Base-by-base conservation (phyloP, 305 asterid genomes). In the Nicotiana rustica region DNA sequence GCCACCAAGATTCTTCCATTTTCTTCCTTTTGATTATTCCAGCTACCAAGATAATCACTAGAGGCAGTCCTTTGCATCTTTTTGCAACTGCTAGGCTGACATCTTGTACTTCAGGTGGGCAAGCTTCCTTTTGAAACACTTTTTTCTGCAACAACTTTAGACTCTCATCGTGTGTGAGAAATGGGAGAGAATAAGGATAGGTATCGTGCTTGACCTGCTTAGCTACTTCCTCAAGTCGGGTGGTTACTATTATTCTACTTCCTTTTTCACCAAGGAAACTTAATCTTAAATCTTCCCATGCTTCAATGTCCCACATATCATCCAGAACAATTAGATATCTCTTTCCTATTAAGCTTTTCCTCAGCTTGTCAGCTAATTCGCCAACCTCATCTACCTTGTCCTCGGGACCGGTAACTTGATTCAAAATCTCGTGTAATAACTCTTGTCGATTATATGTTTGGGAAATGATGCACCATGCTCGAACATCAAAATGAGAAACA, bases 381-480 rank as follows among this genome's bases (percentile, higher is more conserved):
- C 3, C 76, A 0, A 1, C 75, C 52, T 0, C 9, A 33, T 10
- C 52, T 0, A 0, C 35, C 5, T 8, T 29, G 0, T 6, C 78
- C 0, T 17, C 0, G 15, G 8, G 17, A 3, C 3, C 1, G 0
- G 52, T 15, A 80, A 49, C 81, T 49, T 55, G 80, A 55, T 64
- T 10, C 0, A 73, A 19, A 35, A 84, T 64, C 2, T 29, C 67
- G 14, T 62, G 47, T 19, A 80, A 71, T 19, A 67, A 3, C 7
- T 67, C 6, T 35, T 3, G 17, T 1, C 3, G 29, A 0, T 1
- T 36, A 67, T 35, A 67, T n/a, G 75, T 35, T 75, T 83, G 86
- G 4, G 88, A 85, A 29, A 86, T 41, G 29, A 18, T 14, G 44
- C 80, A 56, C 88, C 86, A 86, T 17, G 84, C 86, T 15, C 57